phyloP scores from a whole-genome alignment of 805 yeast species.

The Wickerhamomyces hampshirensis region DNA sequence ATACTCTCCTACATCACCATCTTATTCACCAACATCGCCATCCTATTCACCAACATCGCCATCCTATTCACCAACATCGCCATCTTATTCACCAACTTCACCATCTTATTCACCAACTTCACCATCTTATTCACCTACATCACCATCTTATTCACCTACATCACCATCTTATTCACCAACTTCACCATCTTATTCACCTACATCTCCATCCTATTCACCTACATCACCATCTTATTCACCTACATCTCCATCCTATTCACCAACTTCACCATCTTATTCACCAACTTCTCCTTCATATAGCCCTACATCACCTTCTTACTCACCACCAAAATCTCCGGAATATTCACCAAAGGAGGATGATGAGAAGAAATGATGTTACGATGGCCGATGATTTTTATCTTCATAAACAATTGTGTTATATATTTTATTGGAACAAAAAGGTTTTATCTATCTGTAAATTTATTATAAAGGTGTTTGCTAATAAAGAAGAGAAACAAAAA shows the following conservation, averaged over 20 bases:
- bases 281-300: slow-evolving; percentile 25
- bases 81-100: slow-evolving; percentile 58
- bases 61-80: slow-evolving; percentile 46
- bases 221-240: slow-evolving; percentile 42
- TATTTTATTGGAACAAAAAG: slow-evolving; percentile 4
- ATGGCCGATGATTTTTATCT: no score
- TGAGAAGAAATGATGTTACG: slow-evolving; percentile 8
- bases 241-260: slow-evolving; percentile 40
- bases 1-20: slow-evolving; percentile 72
- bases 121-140: slow-evolving; percentile 48
- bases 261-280: slow-evolving; percentile 36
- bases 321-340: slow-evolving; percentile 15
- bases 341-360: slow-evolving; percentile 10
- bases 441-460: slow-evolving; percentile 4
- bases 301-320: slow-evolving; percentile 15
- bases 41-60: slow-evolving; percentile 79
- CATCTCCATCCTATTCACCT: slow-evolving; percentile 37
- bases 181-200: slow-evolving; percentile 43
- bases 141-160: slow-evolving; percentile 53
- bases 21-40: slow-evolving; percentile 65
- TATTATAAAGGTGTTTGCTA: slow-evolving; percentile 1
- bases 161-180: slow-evolving; percentile 66
- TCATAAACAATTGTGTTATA: slow-evolving; percentile 7
- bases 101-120: slow-evolving; percentile 55
- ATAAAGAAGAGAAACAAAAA: not conserved